phyloP scores from a whole-genome alignment of 2,329 filamentous ascomycete genomes.

The Amauroascus verrucosus region DNA sequence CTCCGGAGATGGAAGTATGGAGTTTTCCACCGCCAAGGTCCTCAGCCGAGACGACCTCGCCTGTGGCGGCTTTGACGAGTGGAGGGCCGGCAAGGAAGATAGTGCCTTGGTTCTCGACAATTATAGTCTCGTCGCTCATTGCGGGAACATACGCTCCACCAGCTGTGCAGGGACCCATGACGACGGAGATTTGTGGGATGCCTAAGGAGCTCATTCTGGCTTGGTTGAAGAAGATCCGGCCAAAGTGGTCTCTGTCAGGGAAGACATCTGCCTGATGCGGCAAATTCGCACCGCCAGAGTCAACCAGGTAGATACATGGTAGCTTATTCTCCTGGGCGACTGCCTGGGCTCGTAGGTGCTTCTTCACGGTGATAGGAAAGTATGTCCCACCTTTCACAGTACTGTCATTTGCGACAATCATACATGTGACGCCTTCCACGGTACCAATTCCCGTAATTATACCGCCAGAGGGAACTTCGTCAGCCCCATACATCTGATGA shows the following conservation, averaged over 20 bases:
- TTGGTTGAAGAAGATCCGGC: constrained; percentile 97
- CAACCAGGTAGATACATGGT: constrained; percentile 87
- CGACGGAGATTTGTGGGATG: constrained; percentile 86
- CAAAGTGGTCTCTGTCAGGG: constrained; percentile 88
- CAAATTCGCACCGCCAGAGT: constrained; percentile 89
- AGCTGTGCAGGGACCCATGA: constrained; percentile 95
- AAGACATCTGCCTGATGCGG: constrained; percentile 94
- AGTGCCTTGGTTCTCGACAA: constrained; percentile 89
- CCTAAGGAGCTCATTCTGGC: constrained; percentile 80
- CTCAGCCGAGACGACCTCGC: constrained; percentile 81
- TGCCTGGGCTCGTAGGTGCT: constrained; percentile 84
- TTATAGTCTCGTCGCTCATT: constrained; percentile 97
- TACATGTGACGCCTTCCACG: constrained; percentile 80
- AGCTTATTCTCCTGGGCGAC: constrained; percentile 78
- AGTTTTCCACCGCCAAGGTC: constrained; percentile 82
- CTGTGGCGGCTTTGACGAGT: constrained; percentile 89
- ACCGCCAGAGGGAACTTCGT: constrained; percentile 77
- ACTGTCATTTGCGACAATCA: constrained; percentile 91
- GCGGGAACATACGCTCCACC: constrained; percentile 92
- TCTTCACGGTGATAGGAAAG: constrained; percentile 94
- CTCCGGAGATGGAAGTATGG: constrained; percentile 82
- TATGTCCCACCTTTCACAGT: constrained; percentile 97
- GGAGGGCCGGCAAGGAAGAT: constrained; percentile 94
- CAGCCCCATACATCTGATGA: constrained; percentile 72
- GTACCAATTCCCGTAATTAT: constrained; percentile 89